These are phyloP conservation scores for Trichomonascaceae sp. DNA, from an alignment of 1,139 yeast species.

Conservation along the genomic window DNA sequence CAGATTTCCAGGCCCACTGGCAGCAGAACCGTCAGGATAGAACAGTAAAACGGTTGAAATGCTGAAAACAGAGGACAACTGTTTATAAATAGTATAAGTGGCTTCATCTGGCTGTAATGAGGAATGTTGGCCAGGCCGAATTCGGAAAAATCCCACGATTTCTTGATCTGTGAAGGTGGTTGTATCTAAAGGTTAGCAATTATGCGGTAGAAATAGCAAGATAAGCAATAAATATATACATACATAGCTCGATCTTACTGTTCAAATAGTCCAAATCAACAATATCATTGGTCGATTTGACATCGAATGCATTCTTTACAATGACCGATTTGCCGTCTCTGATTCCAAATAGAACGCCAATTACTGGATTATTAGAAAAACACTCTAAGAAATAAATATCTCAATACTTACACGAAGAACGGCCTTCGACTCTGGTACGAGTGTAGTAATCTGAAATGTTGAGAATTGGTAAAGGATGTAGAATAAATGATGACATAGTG, in stretches of 20 bases:
- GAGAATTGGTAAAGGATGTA: constrained; percentile 34
- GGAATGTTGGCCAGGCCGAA: constrained; percentile 11
- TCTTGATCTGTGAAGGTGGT: constrained; percentile 31
- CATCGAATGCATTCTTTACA: constrained; percentile 32
- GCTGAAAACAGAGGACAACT: constrained; percentile 18
- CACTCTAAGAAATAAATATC: not conserved
- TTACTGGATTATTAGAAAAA: constrained; percentile 18
- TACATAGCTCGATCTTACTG: constrained; percentile 25
- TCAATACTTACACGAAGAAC: constrained; percentile 19
- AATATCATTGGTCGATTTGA: constrained; percentile 17
- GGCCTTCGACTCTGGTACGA: constrained; percentile 22
- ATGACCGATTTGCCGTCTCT: constrained; percentile 26
- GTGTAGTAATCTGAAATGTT: constrained; percentile 34
- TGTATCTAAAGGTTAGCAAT: constrained; percentile 16
- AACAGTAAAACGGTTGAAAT: constrained; percentile 19
- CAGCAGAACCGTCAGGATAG: constrained; percentile 16
- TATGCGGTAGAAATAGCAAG: not conserved
- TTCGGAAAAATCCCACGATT: constrained; percentile 31
- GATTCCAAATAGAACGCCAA: constrained; percentile 33
- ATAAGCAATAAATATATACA: constrained; percentile 7
- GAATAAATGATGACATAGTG: constrained; percentile 17
- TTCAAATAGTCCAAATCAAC: constrained; percentile 24
- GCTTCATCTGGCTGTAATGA: constrained; percentile 9
- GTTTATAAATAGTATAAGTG: constrained; percentile 18
- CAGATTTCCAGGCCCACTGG: constrained; percentile 18